Evolutionary conservation across 257 asterid species (phyloP), one percentile per base, ranked within the genome.

Genomic region (Solanum piurae): DNA sequence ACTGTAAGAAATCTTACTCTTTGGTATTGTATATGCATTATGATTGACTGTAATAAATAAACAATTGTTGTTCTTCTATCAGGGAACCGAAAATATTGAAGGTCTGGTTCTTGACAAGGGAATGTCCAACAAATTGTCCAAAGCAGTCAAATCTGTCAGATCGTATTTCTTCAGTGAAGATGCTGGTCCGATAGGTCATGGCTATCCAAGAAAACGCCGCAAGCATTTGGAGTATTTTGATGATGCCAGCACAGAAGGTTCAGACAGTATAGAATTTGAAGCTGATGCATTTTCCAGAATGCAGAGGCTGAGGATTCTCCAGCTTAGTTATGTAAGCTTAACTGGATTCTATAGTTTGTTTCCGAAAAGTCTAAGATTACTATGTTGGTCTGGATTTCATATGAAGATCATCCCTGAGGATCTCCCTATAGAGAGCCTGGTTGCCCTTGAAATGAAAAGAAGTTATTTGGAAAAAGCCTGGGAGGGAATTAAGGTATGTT

Each of bases 11-110:
- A 36, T 87, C 44, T 4, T 16, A 46, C n/a, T 46, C 62, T 31
- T 37, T 42, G 12, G 20, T 33, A 2, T 58, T 55, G 52, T 79
- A 23, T 77, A 27, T 42, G 60, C 21, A 18, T 27, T 46, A 80
- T 46, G 13, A 37, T 82, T 58, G 18, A 6, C 55, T 14, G 18
- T 33, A 27, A 12, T 12, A 18, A 14, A 23, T 87, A 11, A 29
- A 27, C 42, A 42, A 38, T 82, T 27, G 34, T 66, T 20, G 16
- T 79, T 79, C 25, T 83, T 82, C 42, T 46, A 23, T 31, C 76
- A 87, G 89, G 89, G 89, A n/a, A 87, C 89, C 37, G 89, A 44
- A 33, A 64, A 46, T 31, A 72, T 69, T 69, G 87, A 87, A 52
- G 87, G 87, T 83, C 79, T 85, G 18, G 73, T 83, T 83, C 37